Conservation (phyloP, 139 green algal genomes). For the Limnomonas spitsbergensis region DNA sequence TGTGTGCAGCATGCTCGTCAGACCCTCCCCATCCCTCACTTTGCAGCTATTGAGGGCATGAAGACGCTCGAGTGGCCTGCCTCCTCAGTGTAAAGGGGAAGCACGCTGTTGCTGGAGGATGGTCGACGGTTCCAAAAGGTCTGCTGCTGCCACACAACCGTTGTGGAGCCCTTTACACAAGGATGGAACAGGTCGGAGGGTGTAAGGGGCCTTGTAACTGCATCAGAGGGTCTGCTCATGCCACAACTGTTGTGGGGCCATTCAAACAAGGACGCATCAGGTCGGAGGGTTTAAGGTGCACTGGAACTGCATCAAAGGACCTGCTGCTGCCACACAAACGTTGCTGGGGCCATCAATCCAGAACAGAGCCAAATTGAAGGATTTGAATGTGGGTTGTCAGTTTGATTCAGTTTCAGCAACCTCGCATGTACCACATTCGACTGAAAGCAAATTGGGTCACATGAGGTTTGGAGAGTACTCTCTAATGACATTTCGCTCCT, state of each 20-base stretch:
- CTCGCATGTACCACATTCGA: too few species aligned
- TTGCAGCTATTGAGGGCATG: background rate
- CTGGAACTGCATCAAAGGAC: too few species aligned
- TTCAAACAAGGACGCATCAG: background rate
- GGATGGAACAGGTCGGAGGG: background rate
- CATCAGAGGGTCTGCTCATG: background rate
- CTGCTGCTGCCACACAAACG: background rate
- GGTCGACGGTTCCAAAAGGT: conserved; percentile 56
- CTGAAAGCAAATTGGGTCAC: too few species aligned
- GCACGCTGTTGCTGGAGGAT: conserved; percentile 23
- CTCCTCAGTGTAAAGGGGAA: conserved; percentile 53
- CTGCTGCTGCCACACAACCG: conserved; percentile 57
- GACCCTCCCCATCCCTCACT: too few species aligned
- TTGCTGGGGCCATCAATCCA: background rate
- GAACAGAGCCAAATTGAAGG: too few species aligned
- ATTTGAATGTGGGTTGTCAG: too few species aligned
- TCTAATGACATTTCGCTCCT: too few species aligned
- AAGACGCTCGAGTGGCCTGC: background rate
- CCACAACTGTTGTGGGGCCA: background rate
- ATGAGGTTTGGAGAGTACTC: too few species aligned
- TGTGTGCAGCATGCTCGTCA: too few species aligned
- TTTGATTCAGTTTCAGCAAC: too few species aligned
- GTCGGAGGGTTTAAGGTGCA: background rate
- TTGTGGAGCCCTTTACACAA: conserved; percentile 43
- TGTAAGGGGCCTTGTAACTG: too few species aligned